Conservation (phyloP, 2,329 filamentous ascomycete species). For the Monosporascus sp. region DNA sequence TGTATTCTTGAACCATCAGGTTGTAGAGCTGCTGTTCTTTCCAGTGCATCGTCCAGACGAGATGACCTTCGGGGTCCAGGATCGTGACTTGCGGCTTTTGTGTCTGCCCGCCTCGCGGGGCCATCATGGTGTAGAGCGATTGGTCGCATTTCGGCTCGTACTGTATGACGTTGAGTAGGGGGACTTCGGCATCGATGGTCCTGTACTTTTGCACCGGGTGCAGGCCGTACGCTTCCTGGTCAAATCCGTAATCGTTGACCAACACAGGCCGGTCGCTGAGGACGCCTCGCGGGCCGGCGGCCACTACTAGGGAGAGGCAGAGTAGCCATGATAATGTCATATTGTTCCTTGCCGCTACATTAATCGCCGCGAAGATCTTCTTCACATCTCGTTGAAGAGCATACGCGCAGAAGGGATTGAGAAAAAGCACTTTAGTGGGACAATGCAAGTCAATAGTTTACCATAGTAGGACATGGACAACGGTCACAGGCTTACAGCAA, state of each 20-base stretch:
- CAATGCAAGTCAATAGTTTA: too few species aligned
- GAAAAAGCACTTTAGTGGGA: too few species aligned
- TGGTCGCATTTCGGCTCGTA: slow-evolving; percentile 30
- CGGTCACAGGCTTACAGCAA: too few species aligned
- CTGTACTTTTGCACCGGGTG: slow-evolving; percentile 29
- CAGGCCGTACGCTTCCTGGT: slow-evolving; percentile 26
- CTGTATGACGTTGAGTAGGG: slow-evolving; percentile 26
- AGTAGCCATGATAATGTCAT: background rate
- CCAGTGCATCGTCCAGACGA: slow-evolving; percentile 37
- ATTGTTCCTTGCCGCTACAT: background rate
- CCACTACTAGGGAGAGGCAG: slow-evolving; percentile 2
- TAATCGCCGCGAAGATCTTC: background rate
- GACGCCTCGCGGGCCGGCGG: slow-evolving; percentile 2
- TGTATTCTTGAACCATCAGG: slow-evolving; percentile 37
- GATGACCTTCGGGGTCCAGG: slow-evolving; percentile 34
- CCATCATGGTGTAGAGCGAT: slow-evolving; percentile 33
- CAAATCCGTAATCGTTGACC: slow-evolving; percentile 22
- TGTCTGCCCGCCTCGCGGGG: slow-evolving; percentile 30
- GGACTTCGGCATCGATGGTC: slow-evolving; percentile 27
- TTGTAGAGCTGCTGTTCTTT: slow-evolving; percentile 35
- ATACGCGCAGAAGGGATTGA: too few species aligned
- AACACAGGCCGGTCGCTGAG: slow-evolving; percentile 2
- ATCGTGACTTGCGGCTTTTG: slow-evolving; percentile 35
- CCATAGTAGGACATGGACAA: too few species aligned
- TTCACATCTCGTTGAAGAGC: background rate